These are phyloP conservation scores for Scytalidium sp. DNA, from an alignment of 2,329 filamentous ascomycete genomes.

Conservation along the genomic window DNA sequence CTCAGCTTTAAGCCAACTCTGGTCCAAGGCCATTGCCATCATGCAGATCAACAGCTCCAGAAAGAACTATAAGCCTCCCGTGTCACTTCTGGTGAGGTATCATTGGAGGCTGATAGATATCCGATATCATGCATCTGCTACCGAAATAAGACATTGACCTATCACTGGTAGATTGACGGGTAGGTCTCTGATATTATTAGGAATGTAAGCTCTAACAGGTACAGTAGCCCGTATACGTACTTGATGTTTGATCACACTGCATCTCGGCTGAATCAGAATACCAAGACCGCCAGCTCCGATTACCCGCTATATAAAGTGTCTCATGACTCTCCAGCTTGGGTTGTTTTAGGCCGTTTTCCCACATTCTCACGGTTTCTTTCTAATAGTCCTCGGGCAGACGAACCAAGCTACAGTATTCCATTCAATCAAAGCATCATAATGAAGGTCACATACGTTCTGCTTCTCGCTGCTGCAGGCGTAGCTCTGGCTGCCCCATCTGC, in stretches of 20 bases:
- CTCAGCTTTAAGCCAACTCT: not conserved
- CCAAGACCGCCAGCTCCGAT: no score
- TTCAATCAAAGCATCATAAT: constrained; percentile 1
- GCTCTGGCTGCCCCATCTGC: constrained; percentile 14
- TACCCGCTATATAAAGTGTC: no score
- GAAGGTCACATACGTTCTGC: constrained; percentile 10
- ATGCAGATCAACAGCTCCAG: not conserved
- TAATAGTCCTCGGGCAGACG: not conserved
- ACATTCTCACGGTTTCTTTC: not conserved
- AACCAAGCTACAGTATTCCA: not conserved
- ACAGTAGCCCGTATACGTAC: no score
- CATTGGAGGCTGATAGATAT: not conserved
- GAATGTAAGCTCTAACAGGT: no score
- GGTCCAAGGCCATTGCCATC: not conserved
- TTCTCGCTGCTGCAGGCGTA: constrained; percentile 11
- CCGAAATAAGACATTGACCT: not conserved
- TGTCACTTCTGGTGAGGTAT: not conserved
- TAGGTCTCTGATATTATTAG: not conserved
- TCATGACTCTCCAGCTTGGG: no score
- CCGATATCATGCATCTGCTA: not conserved
- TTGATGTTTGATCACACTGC: no score
- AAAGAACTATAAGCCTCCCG: not conserved
- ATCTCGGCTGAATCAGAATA: no score
- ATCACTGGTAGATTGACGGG: not conserved
- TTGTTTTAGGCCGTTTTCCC: no score